Conservation (phyloP, 106 monocot species). For the Dendrobium officinale region DNA sequence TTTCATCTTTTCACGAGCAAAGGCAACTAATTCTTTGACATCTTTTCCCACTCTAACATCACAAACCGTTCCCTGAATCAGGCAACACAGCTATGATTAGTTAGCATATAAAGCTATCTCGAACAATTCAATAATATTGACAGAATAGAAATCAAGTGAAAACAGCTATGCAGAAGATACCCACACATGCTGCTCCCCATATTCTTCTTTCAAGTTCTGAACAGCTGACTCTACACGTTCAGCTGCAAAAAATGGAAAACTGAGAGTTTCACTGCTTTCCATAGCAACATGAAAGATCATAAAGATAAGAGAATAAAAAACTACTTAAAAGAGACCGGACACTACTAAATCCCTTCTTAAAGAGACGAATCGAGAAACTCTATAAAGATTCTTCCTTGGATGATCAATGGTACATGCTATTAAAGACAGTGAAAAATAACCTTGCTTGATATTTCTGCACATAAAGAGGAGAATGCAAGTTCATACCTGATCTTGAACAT, state of each 20-base stretch:
- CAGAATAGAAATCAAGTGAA: conserved; percentile 13
- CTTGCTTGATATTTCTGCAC: neutral
- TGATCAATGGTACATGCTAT: neutral
- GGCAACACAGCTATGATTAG: neutral
- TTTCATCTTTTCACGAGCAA: conserved; percentile 59
- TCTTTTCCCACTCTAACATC: conserved; percentile 86
- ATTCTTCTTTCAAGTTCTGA: conserved; percentile 51
- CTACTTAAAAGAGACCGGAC: neutral
- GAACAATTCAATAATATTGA: neutral
- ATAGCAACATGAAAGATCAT: neutral
- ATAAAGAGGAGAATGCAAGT: neutral
- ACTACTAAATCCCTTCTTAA: neutral
- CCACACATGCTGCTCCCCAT: conserved; percentile 92
- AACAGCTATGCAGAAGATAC: conserved; percentile 51
- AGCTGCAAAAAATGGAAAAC: conserved; percentile 30
- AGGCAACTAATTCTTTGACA: conserved; percentile 69
- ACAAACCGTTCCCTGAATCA: conserved; percentile 70
- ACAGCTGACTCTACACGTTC: conserved; percentile 75
- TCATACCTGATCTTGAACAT: conserved; percentile 91
- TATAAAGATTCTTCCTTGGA: neutral
- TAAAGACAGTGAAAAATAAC: neutral
- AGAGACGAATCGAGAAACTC: neutral
- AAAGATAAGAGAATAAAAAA: neutral
- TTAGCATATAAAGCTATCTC: neutral
- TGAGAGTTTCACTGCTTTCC: neutral